phyloP scores from a whole-genome alignment of 768 basidiomycete species.

The Trametes villosa region DNA sequence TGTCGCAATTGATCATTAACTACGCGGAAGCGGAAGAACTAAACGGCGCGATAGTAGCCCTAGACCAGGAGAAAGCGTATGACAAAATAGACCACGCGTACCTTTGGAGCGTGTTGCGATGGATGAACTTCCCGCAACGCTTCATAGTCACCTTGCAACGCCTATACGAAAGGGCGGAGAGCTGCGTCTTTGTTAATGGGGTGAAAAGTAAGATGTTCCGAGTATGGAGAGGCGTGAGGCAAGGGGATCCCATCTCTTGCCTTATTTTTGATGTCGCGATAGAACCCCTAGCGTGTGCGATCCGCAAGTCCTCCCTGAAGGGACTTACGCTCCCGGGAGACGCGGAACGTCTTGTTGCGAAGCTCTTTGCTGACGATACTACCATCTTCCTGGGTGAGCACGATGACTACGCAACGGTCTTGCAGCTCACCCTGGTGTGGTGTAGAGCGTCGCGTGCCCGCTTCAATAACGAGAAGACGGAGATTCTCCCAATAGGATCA shows the following conservation, averaged over 20 bases:
- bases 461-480: slow-evolving; percentile 48
- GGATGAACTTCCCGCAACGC: slow-evolving; percentile 2
- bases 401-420: slow-evolving; percentile 34
- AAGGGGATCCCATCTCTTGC: slow-evolving; percentile 41
- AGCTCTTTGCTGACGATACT: slow-evolving; percentile 37
- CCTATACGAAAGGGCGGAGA: slow-evolving; percentile 37
- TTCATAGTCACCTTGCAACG: slow-evolving; percentile 24
- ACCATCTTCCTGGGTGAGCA: slow-evolving; percentile 34
- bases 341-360: slow-evolving; percentile 9
- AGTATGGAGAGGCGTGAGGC: slow-evolving; percentile 39
- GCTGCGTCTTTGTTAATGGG: slow-evolving; percentile 41
- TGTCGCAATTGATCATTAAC: slow-evolving; percentile 26
- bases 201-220: slow-evolving; percentile 29
- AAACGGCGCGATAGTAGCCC: slow-evolving; percentile 21
- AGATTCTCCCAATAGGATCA: slow-evolving; percentile 40
- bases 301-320: slow-evolving; percentile 21
- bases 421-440: slow-evolving; percentile 33
- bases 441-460: slow-evolving; percentile 45
- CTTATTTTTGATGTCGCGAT: slow-evolving; percentile 38
- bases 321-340: slow-evolving; percentile 27
- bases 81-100: slow-evolving; percentile 19
- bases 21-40: slow-evolving; percentile 18
- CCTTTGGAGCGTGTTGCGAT: slow-evolving; percentile 13
- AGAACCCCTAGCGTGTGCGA: slow-evolving; percentile 32
- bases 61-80: no score